Evolutionary conservation across 2,329 filamentous ascomycete genomes (phyloP), one percentile per base, ranked within the genome.

Genomic region (Hymenoscyphus infarciens): DNA sequence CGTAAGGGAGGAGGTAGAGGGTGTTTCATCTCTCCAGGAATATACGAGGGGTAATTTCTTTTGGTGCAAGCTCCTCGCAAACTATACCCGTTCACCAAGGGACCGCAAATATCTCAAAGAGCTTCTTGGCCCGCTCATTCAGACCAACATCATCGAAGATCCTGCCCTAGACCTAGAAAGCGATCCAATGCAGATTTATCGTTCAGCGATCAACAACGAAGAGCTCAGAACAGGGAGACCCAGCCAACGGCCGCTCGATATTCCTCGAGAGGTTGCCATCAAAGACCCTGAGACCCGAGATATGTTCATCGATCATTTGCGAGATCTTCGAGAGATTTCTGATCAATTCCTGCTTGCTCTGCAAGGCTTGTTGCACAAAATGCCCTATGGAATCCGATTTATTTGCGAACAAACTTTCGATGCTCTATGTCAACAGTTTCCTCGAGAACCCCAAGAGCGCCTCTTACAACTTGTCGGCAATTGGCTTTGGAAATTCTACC

Each of bases 141-240:
- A 90, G 66, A 91, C 96, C 73, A 94, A 95, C 73, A 92, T 99
- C 71, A 88, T 98, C 61, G 95, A 97, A 61, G 95, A 97, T 69
- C 88, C 92, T 13, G 89, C 88, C 5, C 81, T 99, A 38, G 94
- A 99, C 74, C 82, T 99, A 29, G 95, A 99, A 77, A 97, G 94
- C 74, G 95, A 99, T 73, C 95, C 95, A 0, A 89, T 98, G 81
- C 94, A 98, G 70, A 99, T 99, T 62, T 98, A 99, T 77, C 87
- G 91, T 52, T 95, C 92, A 5, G 88, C 92, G 15, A 96, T 99
- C 78, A 98, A 96, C 78, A 97, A 99, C 71, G 94, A 98, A 76
- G 95, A 99, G 77, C 85, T 99, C 27, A 88, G 92, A 19, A 99
- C 95, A 0, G 95, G 95, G 4, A 86, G 87, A 67, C 87, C 91